These are phyloP conservation scores for Nectriaceae sp. DNA, from an alignment of 2,329 filamentous ascomycete genomes.

Conservation along the genomic window DNA sequence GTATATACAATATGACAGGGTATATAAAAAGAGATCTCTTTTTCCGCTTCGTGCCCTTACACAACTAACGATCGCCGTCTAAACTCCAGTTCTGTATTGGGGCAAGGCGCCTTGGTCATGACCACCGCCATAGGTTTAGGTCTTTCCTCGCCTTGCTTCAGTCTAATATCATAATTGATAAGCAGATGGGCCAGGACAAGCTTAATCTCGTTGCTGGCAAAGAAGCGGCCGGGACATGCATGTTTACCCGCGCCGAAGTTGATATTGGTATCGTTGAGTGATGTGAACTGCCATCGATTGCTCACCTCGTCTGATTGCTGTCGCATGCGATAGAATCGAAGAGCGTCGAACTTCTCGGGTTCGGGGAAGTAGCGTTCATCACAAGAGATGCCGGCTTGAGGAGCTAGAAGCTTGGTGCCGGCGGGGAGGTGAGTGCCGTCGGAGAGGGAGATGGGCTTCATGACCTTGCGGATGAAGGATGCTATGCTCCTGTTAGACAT, in stretches of 20 bases:
- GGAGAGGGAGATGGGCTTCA: constrained; percentile 46
- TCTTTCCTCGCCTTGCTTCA: constrained; percentile 40
- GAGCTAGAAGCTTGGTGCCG: constrained; percentile 44
- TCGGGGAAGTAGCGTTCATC: constrained; percentile 43
- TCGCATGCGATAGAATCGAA: constrained; percentile 51
- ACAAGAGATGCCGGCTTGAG: constrained; percentile 42
- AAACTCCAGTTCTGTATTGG: constrained; percentile 43
- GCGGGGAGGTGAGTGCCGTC: constrained; percentile 46
- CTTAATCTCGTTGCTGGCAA: constrained; percentile 49
- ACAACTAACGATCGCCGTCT: constrained; percentile 33
- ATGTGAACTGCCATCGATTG: constrained; percentile 46
- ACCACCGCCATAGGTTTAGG: constrained; percentile 40
- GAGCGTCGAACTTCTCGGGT: constrained; percentile 47
- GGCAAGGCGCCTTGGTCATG: constrained; percentile 45
- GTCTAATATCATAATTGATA: constrained; percentile 44
- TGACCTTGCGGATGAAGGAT: constrained; percentile 48
- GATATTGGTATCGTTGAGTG: constrained; percentile 43
- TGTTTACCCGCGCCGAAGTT: constrained; percentile 51
- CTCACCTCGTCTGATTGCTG: constrained; percentile 39
- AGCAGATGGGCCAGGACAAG: constrained; percentile 44
- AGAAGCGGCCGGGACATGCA: constrained; percentile 51
- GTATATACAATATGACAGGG: not conserved
- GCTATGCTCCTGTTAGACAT: constrained; percentile 32
- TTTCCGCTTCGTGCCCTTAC: no score
- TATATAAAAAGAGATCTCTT: not conserved